A percentile compares a stretch with the other conserved stretches of the same genome.
Evolutionary conservation across 176 grass and related monocot species (phyloP).

Genomic region (Areca catechu): DNA sequence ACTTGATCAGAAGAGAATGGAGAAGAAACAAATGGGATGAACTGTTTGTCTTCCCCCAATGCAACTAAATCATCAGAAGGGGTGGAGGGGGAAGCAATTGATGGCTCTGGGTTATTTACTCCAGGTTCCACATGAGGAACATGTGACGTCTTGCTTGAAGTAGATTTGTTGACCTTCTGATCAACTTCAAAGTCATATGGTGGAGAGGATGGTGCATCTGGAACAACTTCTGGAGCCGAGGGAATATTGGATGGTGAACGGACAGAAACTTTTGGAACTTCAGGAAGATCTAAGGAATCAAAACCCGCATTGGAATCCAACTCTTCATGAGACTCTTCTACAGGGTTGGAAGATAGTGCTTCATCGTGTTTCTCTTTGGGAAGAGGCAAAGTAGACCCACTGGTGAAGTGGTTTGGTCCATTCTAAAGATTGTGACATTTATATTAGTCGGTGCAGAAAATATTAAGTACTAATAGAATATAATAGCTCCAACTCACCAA

Average conservation of each 20-base stretch:
- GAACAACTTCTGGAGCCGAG: conserved; percentile 29
- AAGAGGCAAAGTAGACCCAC: conserved; percentile 52
- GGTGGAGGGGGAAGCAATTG: conserved; percentile 25
- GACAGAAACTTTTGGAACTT: conserved; percentile 77
- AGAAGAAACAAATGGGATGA: conserved; percentile 53
- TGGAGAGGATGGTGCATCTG: conserved; percentile 20
- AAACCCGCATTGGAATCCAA: conserved; percentile 46
- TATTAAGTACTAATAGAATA: conserved; percentile 4
- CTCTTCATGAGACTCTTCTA: conserved; percentile 33
- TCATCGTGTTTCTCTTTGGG: conserved; percentile 71
- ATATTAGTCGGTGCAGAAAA: conserved; percentile 16
- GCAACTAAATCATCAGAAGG: conserved; percentile 16
- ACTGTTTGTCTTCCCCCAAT: conserved; percentile 49
- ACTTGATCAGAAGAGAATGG: conserved; percentile 19
- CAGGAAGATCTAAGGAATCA: conserved; percentile 67
- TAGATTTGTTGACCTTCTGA: conserved; percentile 24
- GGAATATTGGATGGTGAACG: conserved; percentile 30
- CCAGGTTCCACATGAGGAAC: conserved; percentile 26
- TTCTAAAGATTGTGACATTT: conserved; percentile 34
- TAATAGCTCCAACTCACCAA: conserved; percentile 40
- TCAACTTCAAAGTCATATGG: conserved; percentile 2
- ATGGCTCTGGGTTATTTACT: conserved; percentile 27
- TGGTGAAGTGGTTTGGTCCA: conserved; percentile 62
- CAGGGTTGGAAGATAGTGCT: conserved; percentile 21
- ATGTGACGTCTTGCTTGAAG: conserved; percentile 32